A percentile compares a stretch with the other conserved stretches of the same genome.
Evolutionary conservation across 345 rosid genomes (phyloP).

Genomic region (Euphorbia peplus): DNA sequence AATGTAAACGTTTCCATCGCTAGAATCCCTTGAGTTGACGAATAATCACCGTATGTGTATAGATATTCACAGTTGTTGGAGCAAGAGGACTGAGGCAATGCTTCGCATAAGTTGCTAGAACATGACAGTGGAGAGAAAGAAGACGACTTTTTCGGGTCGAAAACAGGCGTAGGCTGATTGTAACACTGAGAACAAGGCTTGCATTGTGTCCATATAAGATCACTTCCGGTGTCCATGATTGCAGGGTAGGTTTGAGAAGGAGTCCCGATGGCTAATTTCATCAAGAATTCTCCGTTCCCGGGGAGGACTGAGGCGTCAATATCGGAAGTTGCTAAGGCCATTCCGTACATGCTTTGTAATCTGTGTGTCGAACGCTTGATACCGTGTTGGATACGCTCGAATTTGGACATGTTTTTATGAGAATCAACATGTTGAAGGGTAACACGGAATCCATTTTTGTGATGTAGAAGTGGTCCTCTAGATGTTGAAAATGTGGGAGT

Average conservation of each 20-base stretch:
- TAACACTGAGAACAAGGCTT: constrained; percentile 74
- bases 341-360: constrained; percentile 47
- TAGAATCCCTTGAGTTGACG: constrained; percentile 72
- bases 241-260: constrained; percentile 58
- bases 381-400: constrained; percentile 64
- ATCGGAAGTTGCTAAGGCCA: constrained; percentile 36
- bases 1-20: constrained; percentile 71
- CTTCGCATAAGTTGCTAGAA: constrained; percentile 52
- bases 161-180: constrained; percentile 67
- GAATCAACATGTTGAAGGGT: constrained; percentile 62
- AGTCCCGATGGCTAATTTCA: constrained; percentile 68
- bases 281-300: constrained; percentile 80
- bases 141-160: constrained; percentile 67
- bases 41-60: constrained; percentile 82
- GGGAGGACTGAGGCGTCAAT: constrained; percentile 49
- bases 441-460: constrained; percentile 41
- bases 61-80: constrained; percentile 50
- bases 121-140: constrained; percentile 57
- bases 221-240: constrained; percentile 86
- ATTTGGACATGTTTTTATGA: constrained; percentile 68
- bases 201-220: constrained; percentile 95
- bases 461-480: constrained; percentile 14
- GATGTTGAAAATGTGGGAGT: constrained; percentile 22
- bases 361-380: constrained; percentile 59
- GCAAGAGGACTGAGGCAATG: constrained; percentile 51